Conservation (phyloP, 23 red algal genomes). For the Rhodosorus marinus region DNA sequence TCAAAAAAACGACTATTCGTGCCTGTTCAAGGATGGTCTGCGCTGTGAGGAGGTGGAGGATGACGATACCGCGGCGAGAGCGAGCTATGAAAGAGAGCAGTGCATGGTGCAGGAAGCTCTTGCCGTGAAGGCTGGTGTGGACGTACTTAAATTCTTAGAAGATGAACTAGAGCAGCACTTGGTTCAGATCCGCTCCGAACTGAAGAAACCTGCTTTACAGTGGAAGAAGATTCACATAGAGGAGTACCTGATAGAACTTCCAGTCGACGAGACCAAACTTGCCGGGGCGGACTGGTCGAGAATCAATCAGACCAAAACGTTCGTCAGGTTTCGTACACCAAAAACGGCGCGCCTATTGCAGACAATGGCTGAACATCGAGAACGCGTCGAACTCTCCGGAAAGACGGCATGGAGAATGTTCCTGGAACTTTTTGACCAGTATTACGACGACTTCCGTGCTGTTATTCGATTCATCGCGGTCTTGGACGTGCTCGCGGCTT, state of each 20-base stretch:
- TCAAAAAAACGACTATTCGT: too few relatives aligned
- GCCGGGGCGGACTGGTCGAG: slow-evolving; percentile 25
- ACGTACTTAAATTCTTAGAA: too few relatives aligned
- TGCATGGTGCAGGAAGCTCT: too few relatives aligned
- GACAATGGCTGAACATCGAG: background rate
- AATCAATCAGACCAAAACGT: slow-evolving; percentile 45
- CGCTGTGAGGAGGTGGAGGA: too few relatives aligned
- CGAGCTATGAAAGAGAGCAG: too few relatives aligned
- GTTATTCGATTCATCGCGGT: slow-evolving; percentile 24
- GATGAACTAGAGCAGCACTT: too few relatives aligned
- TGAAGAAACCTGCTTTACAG: slow-evolving; percentile 16
- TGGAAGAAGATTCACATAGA: slow-evolving; percentile 60
- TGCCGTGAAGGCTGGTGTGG: too few relatives aligned
- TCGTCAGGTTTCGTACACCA: slow-evolving; percentile 38
- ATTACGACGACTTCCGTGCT: background rate
- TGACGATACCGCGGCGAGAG: too few relatives aligned
- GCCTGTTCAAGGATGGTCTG: too few relatives aligned
- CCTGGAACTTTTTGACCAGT: background rate
- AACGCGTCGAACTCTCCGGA: background rate
- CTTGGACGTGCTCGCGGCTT: slow-evolving; percentile 73
- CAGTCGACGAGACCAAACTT: slow-evolving; percentile 4
- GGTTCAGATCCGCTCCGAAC: too few relatives aligned
- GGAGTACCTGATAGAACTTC: slow-evolving; percentile 50
- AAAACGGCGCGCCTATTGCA: too few relatives aligned
- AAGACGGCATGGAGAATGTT: background rate